phyloP scores from a whole-genome alignment of 345 rosid genomes.

The Acer negundo region DNA sequence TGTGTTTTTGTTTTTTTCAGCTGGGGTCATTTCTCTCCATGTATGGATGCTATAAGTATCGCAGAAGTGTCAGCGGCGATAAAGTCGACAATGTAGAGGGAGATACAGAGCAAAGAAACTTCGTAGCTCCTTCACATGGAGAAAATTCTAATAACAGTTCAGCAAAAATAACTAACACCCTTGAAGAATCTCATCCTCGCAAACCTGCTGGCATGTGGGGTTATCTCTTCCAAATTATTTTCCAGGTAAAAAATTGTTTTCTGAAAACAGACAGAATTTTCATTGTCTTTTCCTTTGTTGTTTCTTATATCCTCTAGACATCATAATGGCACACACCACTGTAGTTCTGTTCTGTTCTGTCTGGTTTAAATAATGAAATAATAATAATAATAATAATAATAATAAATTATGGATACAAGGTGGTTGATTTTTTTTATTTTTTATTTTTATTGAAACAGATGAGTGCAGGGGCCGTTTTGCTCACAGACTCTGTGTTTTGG shows the following conservation, averaged over 20 bases:
- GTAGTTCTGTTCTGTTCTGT: too few relatives aligned
- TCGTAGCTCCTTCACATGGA: slow-evolving; percentile 8
- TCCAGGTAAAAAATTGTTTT: slow-evolving; percentile 61
- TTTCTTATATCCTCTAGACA: not conserved
- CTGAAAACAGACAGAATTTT: too few relatives aligned
- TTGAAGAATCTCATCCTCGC: slow-evolving; percentile 29
- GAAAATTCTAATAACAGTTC: slow-evolving; percentile 25
- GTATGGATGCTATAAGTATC: slow-evolving; percentile 72
- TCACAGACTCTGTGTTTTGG: slow-evolving; percentile 96
- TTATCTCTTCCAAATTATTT: slow-evolving; percentile 70
- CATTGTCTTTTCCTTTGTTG: not conserved
- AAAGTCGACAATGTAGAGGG: slow-evolving; percentile 64
- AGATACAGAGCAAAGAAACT: slow-evolving; percentile 68
- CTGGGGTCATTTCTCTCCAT: slow-evolving; percentile 75
- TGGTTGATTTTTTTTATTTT: slow-evolving; percentile 1
- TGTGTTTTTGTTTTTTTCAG: slow-evolving; percentile 33
- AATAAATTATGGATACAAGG: not conserved
- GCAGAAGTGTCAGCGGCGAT: slow-evolving; percentile 62
- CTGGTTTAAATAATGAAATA: not conserved
- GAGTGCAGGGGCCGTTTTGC: slow-evolving; percentile 95
- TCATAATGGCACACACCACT: not conserved
- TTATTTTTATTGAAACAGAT: slow-evolving; percentile 48
- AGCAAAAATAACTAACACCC: slow-evolving; percentile 37
- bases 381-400: not conserved
- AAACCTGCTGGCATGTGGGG: slow-evolving; percentile 65